Conservation (phyloP, 306 rosid species). For the Delonix regia region DNA sequence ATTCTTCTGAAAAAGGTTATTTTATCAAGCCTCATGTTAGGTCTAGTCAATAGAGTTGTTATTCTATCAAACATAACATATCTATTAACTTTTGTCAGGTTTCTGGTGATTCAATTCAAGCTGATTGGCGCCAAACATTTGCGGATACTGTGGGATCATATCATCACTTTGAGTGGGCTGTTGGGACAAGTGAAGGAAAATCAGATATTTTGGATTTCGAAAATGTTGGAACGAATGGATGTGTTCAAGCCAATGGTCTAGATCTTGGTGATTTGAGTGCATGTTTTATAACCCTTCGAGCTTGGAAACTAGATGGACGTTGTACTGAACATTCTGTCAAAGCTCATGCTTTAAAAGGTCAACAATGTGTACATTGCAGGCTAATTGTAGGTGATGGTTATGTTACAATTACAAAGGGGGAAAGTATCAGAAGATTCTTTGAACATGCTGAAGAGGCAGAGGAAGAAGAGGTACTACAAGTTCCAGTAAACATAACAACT, state of each 20-base stretch:
- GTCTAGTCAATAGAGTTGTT: not conserved
- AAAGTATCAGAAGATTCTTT: conserved; percentile 85
- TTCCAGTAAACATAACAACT: conserved; percentile 38
- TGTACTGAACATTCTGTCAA: conserved; percentile 90
- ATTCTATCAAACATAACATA: conserved; percentile 15
- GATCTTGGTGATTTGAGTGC: conserved; percentile 82
- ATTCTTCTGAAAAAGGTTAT: conserved; percentile 9
- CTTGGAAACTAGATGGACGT: conserved; percentile 95
- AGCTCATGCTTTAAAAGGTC: conserved; percentile 94
- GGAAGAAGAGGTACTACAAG: conserved; percentile 89
- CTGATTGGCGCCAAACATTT: conserved; percentile 93
- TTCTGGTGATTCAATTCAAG: conserved; percentile 76
- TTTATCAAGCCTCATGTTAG: conserved; percentile 28
- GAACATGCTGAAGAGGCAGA: conserved; percentile 99
- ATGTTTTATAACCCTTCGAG: conserved; percentile 87
- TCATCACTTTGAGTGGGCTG: conserved; percentile 99
- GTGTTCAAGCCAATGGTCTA: conserved; percentile 75
- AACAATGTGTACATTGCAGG: conserved; percentile 95
- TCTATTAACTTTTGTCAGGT: conserved; percentile 61
- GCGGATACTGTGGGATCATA: conserved; percentile 79
- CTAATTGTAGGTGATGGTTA: conserved; percentile 90
- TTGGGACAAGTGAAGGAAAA: conserved; percentile 97
- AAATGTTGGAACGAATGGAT: conserved; percentile 88
- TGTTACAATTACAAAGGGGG: conserved; percentile 92
- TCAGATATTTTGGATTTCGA: conserved; percentile 90